phyloP scores from a whole-genome alignment of 306 rosid genomes.

The peach (Prunus persica) region Prunus_persica_NCBIv2 NC_034016.1:22162001-22162500 shows the following conservation, averaged over 20 bases:
- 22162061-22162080: no score
- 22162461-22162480: background rate
- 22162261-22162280: background rate
- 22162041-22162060: no score
- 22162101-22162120: background rate
- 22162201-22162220: background rate
- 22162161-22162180: background rate
- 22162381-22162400: background rate
- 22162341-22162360: no score
- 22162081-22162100: no score
- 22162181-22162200: background rate
- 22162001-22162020: no score
- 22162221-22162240: background rate
- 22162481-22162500: background rate
- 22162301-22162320: background rate
- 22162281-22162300: background rate
- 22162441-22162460: background rate
- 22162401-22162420: background rate
- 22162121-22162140: slow-evolving; percentile 16
- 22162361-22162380: no score
- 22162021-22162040: no score
- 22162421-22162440: background rate
- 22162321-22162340: background rate
- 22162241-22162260: background rate
- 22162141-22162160: background rate